A percentile compares a stretch with the other conserved stretches of the same genome.
phyloP scores from a whole-genome alignment of 805 yeast species.

The Helenozyma rhizophorensis region DNA sequence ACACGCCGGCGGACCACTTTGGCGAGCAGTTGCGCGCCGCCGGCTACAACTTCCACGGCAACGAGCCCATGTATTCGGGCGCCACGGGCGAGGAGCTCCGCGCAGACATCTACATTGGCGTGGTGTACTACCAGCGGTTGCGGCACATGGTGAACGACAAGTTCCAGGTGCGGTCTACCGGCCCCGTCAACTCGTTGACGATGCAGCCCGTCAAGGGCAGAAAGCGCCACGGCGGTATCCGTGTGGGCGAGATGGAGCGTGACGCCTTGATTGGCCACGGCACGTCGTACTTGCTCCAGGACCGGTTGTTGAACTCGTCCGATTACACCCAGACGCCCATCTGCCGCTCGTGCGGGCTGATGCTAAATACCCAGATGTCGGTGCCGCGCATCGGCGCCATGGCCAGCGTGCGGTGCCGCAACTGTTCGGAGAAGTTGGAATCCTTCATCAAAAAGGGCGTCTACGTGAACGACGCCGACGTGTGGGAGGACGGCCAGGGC shows the following conservation, averaged over 20 bases:
- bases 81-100: conserved; percentile 97
- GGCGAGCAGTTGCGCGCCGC: conserved; percentile 86
- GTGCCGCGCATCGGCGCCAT: conserved; percentile 87
- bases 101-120: conserved; percentile 94
- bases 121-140: conserved; percentile 95
- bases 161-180: conserved; percentile 98
- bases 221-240: conserved; percentile 98
- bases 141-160: conserved; percentile 99
- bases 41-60: conserved; percentile 96
- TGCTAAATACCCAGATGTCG: conserved; percentile 82
- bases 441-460: conserved; percentile 43
- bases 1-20: conserved; percentile 96
- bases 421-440: conserved; percentile 76
- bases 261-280: conserved; percentile 99
- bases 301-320: conserved; percentile 88
- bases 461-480: conserved; percentile 61
- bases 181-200: conserved; percentile 93
- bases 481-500: conserved; percentile 98
- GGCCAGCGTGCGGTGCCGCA: conserved; percentile 80
- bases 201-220: conserved; percentile 99
- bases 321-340: conserved; percentile 90
- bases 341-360: conserved; percentile 91
- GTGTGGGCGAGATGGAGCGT: conserved; percentile 99
- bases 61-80: conserved; percentile 98
- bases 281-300: conserved; percentile 90